Evolutionary conservation across 495 filamentous ascomycete species (phyloP).

Genomic region (Xylaria longipes): DNA sequence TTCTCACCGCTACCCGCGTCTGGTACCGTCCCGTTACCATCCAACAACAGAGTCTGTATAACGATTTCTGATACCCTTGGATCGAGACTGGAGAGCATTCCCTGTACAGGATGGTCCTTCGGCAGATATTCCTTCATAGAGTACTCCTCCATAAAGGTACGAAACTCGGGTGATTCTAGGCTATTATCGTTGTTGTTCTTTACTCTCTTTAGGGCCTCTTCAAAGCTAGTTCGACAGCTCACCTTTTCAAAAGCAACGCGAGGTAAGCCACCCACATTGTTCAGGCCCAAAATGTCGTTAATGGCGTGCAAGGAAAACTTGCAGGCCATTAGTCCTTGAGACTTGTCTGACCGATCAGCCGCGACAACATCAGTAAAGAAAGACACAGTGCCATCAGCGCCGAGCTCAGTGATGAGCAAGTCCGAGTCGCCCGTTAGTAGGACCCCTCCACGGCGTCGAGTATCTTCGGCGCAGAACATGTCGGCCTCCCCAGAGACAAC

Average conservation of each 20-base stretch:
- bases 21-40: conserved; percentile 1
- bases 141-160: conserved; percentile 30
- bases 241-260: conserved; percentile 37
- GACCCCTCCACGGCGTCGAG: conserved; percentile 56
- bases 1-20: conserved; percentile 4
- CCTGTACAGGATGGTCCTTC: conserved; percentile 30
- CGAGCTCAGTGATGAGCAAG: conserved; percentile 72
- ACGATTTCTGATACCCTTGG: conserved; percentile 41
- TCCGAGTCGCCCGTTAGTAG: conserved; percentile 78
- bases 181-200: conserved; percentile 22
- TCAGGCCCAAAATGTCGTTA: conserved; percentile 33
- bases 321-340: conserved; percentile 23
- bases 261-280: conserved; percentile 30
- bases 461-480: conserved; percentile 64
- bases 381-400: conserved; percentile 59
- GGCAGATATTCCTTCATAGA: conserved; percentile 31
- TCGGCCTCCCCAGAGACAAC: conserved; percentile 78
- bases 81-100: conserved; percentile 33
- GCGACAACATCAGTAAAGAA: conserved; percentile 60
- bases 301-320: conserved; percentile 36
- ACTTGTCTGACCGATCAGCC: conserved; percentile 13
- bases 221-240: conserved; percentile 17
- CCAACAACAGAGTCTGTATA: conserved; percentile 35
- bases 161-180: conserved; percentile 27
- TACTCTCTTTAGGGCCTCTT: conserved; percentile 27